Evolutionary conservation across 108 stramenopile genomes (phyloP).

Genomic region (Cyclotella kingstonii): DNA sequence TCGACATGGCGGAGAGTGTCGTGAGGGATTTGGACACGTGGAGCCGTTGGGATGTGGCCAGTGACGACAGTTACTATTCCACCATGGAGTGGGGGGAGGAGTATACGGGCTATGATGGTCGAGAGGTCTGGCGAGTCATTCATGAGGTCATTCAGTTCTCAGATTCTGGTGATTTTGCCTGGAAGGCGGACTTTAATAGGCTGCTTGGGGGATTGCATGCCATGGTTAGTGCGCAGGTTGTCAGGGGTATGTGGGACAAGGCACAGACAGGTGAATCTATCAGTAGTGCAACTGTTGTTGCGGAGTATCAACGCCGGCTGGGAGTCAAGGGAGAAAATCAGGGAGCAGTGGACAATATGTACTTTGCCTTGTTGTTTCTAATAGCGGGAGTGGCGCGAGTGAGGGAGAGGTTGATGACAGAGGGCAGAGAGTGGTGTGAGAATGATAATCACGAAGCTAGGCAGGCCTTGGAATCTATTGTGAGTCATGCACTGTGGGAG

Average conservation of each 20-base stretch:
- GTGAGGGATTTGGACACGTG: slow-evolving; percentile 85
- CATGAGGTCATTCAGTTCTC: slow-evolving; percentile 77
- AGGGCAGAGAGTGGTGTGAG: slow-evolving; percentile 60
- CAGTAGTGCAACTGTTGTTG: slow-evolving; percentile 67
- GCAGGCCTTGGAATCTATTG: slow-evolving; percentile 42
- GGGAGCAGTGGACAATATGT: slow-evolving; percentile 89
- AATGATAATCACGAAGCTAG: slow-evolving; percentile 43
- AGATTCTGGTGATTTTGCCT: slow-evolving; percentile 72
- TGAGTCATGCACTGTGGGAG: slow-evolving; percentile 53
- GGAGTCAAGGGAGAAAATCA: slow-evolving; percentile 74
- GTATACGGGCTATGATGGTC: slow-evolving; percentile 87
- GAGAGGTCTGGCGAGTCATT: slow-evolving; percentile 79
- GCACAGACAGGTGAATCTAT: slow-evolving; percentile 36
- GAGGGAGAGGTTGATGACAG: slow-evolving; percentile 60
- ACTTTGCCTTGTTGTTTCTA: slow-evolving; percentile 92
- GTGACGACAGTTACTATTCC: slow-evolving; percentile 89
- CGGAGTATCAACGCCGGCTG: slow-evolving; percentile 76
- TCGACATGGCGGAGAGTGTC: too few relatives aligned
- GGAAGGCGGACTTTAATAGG: slow-evolving; percentile 91
- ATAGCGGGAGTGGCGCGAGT: slow-evolving; percentile 82
- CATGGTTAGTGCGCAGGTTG: slow-evolving; percentile 79
- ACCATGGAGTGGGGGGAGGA: slow-evolving; percentile 76
- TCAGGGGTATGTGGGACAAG: slow-evolving; percentile 71
- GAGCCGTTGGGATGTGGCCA: slow-evolving; percentile 91
- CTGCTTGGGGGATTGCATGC: slow-evolving; percentile 84